A percentile compares a stretch with the other conserved stretches of the same genome.
These are phyloP conservation scores for Clitopilus hobsonii DNA, from an alignment of 768 basidiomycete genomes.

Conservation along the genomic window DNA sequence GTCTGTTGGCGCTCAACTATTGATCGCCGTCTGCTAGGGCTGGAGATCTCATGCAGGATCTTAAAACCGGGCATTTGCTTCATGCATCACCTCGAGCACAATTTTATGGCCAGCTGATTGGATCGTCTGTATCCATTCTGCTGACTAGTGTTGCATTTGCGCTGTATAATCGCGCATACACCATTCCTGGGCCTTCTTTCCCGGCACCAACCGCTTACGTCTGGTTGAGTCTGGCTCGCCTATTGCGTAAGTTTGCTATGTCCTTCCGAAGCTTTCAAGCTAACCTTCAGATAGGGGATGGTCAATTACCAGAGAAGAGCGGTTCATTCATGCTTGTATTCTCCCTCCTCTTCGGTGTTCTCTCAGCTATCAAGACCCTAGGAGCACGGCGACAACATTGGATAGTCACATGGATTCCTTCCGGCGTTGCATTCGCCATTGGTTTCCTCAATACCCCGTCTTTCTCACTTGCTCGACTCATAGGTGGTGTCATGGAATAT, in stretches of 20 bases:
- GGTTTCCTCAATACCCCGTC: slow-evolving; percentile 95
- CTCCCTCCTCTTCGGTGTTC: slow-evolving; percentile 61
- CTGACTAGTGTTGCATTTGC: slow-evolving; percentile 86
- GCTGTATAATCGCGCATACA: slow-evolving; percentile 83
- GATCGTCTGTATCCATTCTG: slow-evolving; percentile 81
- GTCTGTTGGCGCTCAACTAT: slow-evolving; percentile 4
- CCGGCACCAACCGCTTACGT: slow-evolving; percentile 94
- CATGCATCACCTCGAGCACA: slow-evolving; percentile 90
- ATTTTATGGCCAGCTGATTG: slow-evolving; percentile 91
- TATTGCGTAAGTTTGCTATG: slow-evolving; percentile 53
- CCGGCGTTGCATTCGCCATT: slow-evolving; percentile 92
- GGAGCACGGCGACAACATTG: slow-evolving; percentile 41
- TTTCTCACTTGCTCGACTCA: slow-evolving; percentile 86
- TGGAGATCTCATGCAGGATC: slow-evolving; percentile 97
- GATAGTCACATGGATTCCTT: slow-evolving; percentile 80
- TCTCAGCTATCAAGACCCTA: slow-evolving; percentile 66
- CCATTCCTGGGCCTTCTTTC: slow-evolving; percentile 91
- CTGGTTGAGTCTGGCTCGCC: slow-evolving; percentile 76
- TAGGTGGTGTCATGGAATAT: slow-evolving; percentile 83
- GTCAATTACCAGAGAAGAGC: slow-evolving; percentile 74
- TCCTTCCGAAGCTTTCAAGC: background rate
- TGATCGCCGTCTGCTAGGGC: slow-evolving; percentile 44
- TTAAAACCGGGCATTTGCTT: slow-evolving; percentile 95
- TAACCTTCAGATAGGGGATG: slow-evolving; percentile 52
- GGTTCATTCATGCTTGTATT: slow-evolving; percentile 76